Base-by-base conservation (phyloP, 2,329 filamentous ascomycete species). In the Fusarium sp. region DNA sequence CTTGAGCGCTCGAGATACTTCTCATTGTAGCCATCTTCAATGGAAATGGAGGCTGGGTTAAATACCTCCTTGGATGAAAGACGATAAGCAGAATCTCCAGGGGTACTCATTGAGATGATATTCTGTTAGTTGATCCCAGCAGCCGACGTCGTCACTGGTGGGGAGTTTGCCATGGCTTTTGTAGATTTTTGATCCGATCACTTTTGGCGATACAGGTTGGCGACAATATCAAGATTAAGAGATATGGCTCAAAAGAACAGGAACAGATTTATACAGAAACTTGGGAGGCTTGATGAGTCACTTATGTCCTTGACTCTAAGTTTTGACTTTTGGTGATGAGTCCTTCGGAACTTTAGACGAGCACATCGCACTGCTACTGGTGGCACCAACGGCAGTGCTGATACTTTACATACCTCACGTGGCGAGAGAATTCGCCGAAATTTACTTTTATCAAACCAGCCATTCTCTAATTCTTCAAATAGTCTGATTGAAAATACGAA, bases 391-490 rank as follows among this genome's bases (percentile, higher is more conserved):
- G 21, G 38, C 38, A 15, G 7, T 38, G 21, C 10, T 9, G 23
- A 25, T 44, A 12, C 9, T 44, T 44, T 23, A 44, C 7, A 44
- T 18, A 23, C 27, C 27, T 29, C 7, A 7, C 10, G 41, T 25
- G 41, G 41, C 41, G 16, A 8, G 3, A 18, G 1, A 18, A 44
- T 44, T 44, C 10, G 1, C 16, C 15, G 10, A 44, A 25, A 23
- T 7, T 9, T 44, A 18, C 7, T 25, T 18, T 4, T 7, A 18
- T 23, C 0, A 23, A 1, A 3, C 5, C 5, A 6, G 10, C 0
- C 4, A 10, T 4, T 16, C 3, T 42, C 1, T 12, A 42, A 12
- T 18, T 25, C 7, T 42, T 42, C 1, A 1, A 8, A 1, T 1
- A 42, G 12, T 42, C 41, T 23, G 0, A 23, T 5, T 4, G 4